phyloP scores from a whole-genome alignment of 1,284 basidiomycete genomes.

The Phenoliferia sp. region DNA sequence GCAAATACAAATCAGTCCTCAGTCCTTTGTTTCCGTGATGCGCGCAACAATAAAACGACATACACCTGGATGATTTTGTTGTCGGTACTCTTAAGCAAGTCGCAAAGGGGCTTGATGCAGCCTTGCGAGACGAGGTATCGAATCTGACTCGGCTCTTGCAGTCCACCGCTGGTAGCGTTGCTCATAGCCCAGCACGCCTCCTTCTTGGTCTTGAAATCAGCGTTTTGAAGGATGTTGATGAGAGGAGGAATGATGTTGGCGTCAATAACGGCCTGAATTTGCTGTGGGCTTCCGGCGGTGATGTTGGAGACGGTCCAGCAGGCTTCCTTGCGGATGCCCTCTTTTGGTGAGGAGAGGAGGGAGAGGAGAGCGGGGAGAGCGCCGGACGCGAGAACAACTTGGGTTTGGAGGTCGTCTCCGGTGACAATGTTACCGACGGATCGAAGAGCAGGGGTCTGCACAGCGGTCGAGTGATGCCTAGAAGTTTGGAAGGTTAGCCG shows the following conservation, averaged over 20 bases:
- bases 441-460: slow-evolving; percentile 96
- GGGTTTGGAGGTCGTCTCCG: slow-evolving; percentile 96
- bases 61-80: slow-evolving; percentile 98
- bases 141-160: slow-evolving; percentile 95
- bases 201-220: slow-evolving; percentile 99
- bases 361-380: slow-evolving; percentile 88
- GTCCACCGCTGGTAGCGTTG: slow-evolving; percentile 95
- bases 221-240: slow-evolving; percentile 95
- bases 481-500: neutral
- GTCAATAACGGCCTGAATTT: slow-evolving; percentile 79
- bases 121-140: slow-evolving; percentile 97
- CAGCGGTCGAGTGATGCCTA: slow-evolving; percentile 84
- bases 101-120: slow-evolving; percentile 97
- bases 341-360: slow-evolving; percentile 89
- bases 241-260: slow-evolving; percentile 88
- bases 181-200: slow-evolving; percentile 99
- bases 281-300: slow-evolving; percentile 91
- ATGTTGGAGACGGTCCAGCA: slow-evolving; percentile 99
- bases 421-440: slow-evolving; percentile 99
- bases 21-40: too few species aligned
- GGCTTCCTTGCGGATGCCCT: slow-evolving; percentile 88
- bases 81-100: slow-evolving; percentile 94
- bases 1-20: too few species aligned
- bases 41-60: neutral
- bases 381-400: slow-evolving; percentile 95